These are phyloP conservation scores for Silene uniflora DNA, from an alignment of 148 eudicot genomes.

Conservation along the genomic window DNA sequence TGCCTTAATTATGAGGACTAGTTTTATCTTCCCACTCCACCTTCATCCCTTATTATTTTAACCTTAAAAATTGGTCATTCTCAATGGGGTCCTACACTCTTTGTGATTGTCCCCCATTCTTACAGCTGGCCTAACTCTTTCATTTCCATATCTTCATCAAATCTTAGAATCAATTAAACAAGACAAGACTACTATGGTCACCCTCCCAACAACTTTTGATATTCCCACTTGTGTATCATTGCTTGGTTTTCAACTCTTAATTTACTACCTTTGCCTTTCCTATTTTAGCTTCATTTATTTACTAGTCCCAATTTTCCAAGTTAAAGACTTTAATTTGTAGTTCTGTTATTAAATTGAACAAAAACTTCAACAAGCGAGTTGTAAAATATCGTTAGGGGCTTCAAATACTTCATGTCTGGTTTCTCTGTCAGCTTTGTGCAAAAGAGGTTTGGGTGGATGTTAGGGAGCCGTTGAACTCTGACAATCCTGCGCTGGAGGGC, in stretches of 20 bases:
- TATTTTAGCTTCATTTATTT: too few relatives aligned
- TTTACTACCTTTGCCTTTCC: not conserved
- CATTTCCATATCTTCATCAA: slow-evolving; percentile 9
- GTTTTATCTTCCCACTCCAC: not conserved
- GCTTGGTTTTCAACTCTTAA: not conserved
- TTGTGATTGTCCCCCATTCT: not conserved
- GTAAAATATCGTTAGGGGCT: too few relatives aligned
- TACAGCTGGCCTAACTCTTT: slow-evolving; percentile 10
- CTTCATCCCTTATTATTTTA: slow-evolving; percentile 7
- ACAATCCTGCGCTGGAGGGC: too few relatives aligned
- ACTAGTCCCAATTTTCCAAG: too few relatives aligned
- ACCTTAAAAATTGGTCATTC: slow-evolving; percentile 13
- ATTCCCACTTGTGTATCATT: not conserved
- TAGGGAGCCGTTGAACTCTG: too few relatives aligned
- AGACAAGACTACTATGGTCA: not conserved
- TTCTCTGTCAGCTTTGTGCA: too few relatives aligned
- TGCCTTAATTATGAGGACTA: not conserved
- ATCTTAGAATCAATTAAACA: not conserved
- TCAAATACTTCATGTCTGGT: too few relatives aligned
- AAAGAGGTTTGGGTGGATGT: too few relatives aligned
- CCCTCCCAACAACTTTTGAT: not conserved
- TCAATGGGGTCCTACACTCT: not conserved
- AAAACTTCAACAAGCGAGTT: too few relatives aligned
- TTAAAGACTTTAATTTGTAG: too few relatives aligned
- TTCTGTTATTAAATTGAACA: too few relatives aligned